These are phyloP conservation scores for Ustilago shanxiensis DNA, from an alignment of 1,284 basidiomycete species.

Conservation along the genomic window DNA sequence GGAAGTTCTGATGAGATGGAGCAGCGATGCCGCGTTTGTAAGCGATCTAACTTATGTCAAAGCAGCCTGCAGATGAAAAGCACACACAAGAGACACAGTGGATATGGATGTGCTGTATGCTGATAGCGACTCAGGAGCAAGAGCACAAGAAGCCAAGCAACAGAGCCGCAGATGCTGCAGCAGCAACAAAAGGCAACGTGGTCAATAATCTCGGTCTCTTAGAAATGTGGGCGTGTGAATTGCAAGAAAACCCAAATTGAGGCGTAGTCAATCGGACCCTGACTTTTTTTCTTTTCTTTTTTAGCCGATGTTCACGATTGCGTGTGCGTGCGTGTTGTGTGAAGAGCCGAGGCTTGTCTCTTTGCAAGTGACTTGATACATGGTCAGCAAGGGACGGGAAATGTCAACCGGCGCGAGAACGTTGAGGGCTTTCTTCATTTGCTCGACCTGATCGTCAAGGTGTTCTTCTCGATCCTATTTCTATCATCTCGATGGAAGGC, in stretches of 20 bases:
- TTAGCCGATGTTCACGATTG: neutral
- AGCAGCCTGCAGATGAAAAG: neutral
- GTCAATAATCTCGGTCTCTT: no score
- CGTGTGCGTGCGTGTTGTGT: neutral
- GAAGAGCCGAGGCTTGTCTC: neutral
- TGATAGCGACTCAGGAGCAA: neutral
- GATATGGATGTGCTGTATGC: neutral
- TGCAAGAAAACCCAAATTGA: neutral
- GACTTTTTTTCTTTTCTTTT: neutral
- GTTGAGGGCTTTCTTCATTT: no score
- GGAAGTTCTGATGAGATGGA: neutral
- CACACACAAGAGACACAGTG: no score
- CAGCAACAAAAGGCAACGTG: slow-evolving; percentile 4
- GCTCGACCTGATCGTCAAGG: no score
- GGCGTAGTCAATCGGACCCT: slow-evolving; percentile 3
- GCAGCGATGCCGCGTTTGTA: no score
- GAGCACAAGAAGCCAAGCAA: slow-evolving; percentile 5
- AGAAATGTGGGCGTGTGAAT: neutral
- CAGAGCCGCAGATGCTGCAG: no score
- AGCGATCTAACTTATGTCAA: neutral
- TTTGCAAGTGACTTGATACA: neutral
- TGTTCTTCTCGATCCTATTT: no score
- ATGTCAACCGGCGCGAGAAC: neutral
- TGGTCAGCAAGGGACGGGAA: no score
- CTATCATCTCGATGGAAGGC: no score